These are phyloP conservation scores for Balakata baccata DNA, from an alignment of 345 rosid species.

Conservation along the genomic window DNA sequence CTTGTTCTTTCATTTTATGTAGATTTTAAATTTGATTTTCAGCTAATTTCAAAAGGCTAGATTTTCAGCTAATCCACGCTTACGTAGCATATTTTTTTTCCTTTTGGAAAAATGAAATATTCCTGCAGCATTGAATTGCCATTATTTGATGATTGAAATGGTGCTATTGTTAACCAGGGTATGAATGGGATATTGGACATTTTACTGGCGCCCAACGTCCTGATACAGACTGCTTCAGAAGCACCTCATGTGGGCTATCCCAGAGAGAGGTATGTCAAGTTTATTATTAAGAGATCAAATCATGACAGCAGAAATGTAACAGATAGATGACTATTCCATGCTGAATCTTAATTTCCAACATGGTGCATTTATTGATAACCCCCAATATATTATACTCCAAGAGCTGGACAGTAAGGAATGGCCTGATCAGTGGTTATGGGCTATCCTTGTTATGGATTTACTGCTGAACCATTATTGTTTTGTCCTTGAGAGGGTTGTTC, in stretches of 20 bases:
- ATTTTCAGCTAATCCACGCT: no score
- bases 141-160: constrained; percentile 6
- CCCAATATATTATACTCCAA: no score
- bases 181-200: constrained; percentile 98
- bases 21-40: not conserved
- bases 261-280: constrained; percentile 47
- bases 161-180: constrained; percentile 49
- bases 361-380: not conserved
- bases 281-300: not conserved
- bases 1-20: not conserved
- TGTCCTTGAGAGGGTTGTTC: no score
- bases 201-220: constrained; percentile 74
- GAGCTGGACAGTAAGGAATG: no score
- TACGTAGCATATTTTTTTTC: not conserved
- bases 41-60: no score
- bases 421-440: no score
- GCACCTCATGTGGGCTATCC: constrained; percentile 69
- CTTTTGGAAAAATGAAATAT: not conserved
- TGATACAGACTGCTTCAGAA: constrained; percentile 85
- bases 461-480: no score
- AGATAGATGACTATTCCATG: not conserved
- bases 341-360: not conserved
- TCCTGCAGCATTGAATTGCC: not conserved
- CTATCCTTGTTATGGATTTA: no score
- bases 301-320: not conserved